These are phyloP conservation scores for Byssothecium circinans DNA, from an alignment of 2,329 filamentous ascomycete species.

Conservation along the genomic window DNA sequence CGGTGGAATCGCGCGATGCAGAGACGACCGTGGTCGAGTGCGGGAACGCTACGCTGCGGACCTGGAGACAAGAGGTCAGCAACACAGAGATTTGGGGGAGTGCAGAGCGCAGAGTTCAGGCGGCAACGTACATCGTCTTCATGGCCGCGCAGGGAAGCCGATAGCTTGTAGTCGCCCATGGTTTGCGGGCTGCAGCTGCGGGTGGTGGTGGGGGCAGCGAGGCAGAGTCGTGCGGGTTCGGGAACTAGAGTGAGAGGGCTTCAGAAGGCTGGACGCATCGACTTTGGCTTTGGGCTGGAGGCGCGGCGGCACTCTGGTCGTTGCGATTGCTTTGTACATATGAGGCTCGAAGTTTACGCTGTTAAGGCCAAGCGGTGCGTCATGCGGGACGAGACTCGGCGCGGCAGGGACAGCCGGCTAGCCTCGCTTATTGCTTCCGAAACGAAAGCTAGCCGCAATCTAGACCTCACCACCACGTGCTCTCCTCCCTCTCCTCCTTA, in stretches of 20 bases:
- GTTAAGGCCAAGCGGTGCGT: too few species aligned
- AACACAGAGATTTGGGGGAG: background rate
- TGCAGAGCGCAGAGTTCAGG: too few species aligned
- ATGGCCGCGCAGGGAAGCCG: slow-evolving; percentile 84
- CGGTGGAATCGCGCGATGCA: slow-evolving; percentile 87
- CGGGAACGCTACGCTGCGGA: slow-evolving; percentile 82
- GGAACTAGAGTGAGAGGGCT: too few species aligned
- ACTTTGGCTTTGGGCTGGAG: too few species aligned
- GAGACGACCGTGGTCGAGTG: slow-evolving; percentile 73
- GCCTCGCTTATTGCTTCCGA: too few species aligned
- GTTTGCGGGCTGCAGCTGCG: slow-evolving; percentile 40
- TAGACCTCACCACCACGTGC: too few species aligned
- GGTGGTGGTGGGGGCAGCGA: background rate
- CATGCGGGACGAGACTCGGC: too few species aligned
- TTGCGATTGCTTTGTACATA: background rate
- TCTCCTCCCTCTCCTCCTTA: too few species aligned
- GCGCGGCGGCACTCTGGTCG: background rate
- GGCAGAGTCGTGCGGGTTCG: background rate
- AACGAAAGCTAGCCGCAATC: too few species aligned
- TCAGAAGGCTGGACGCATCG: background rate
- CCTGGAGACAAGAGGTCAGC: slow-evolving; percentile 55
- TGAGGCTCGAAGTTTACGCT: too few species aligned
- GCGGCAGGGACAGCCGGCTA: too few species aligned
- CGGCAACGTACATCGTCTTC: slow-evolving; percentile 78
- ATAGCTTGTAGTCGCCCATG: slow-evolving; percentile 90